These are phyloP conservation scores for Bruguiera parviflora DNA, from an alignment of 345 rosid species.

Conservation along the genomic window DNA sequence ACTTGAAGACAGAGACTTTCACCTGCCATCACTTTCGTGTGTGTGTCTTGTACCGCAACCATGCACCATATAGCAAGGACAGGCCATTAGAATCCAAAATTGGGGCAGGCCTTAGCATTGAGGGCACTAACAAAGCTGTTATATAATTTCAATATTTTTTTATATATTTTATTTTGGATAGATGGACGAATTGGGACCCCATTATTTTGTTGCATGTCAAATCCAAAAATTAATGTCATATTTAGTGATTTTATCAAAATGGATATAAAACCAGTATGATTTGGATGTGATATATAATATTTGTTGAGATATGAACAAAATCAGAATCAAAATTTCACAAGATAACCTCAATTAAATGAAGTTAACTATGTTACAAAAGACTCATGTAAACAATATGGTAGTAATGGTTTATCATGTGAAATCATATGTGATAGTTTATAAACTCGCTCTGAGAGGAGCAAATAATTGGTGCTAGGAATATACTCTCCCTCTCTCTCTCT, in stretches of 20 bases:
- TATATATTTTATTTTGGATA: background rate
- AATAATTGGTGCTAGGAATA: no score
- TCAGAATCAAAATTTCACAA: no score
- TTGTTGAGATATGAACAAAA: no score
- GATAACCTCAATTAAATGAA: background rate
- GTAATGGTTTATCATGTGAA: no score
- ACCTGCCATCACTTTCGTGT: conserved; percentile 1
- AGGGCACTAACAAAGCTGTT: background rate
- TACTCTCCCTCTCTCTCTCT: no score
- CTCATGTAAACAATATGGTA: no score
- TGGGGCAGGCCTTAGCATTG: background rate
- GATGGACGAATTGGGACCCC: background rate
- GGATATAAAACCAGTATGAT: background rate
- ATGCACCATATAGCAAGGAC: background rate
- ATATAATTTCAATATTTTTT: no score
- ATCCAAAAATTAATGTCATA: conserved; percentile 8
- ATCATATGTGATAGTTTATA: no score
- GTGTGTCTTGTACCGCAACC: conserved; percentile 18
- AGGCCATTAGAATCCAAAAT: conserved; percentile 5
- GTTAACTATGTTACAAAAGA: background rate
- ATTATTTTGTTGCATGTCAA: background rate
- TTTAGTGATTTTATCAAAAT: background rate
- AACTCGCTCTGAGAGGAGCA: no score
- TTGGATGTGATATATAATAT: conserved; percentile 5
- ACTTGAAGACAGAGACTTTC: background rate